phyloP scores from a whole-genome alignment of 208 protist species.

The Acanthamoeba lenticulata region DNA sequence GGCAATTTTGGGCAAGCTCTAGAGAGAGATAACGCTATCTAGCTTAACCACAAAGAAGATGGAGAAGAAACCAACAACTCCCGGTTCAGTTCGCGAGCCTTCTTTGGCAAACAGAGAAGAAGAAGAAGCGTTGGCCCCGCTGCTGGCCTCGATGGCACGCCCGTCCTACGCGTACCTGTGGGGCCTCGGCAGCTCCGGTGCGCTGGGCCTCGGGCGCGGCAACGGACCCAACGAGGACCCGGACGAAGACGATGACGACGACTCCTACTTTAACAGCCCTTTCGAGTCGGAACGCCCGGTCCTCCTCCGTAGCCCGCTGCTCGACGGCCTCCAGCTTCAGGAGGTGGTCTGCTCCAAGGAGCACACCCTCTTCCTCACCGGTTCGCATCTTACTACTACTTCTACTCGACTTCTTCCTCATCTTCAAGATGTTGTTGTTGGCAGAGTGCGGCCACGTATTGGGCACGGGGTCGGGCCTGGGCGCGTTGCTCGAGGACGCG shows the following conservation, averaged over 20 bases:
- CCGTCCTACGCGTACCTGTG: neutral
- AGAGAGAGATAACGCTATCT: no score
- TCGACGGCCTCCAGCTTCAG: neutral
- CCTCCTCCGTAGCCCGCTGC: neutral
- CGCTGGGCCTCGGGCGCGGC: neutral
- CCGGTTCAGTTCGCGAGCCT: no score
- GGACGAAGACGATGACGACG: neutral
- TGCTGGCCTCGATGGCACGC: neutral
- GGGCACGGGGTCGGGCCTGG: neutral
- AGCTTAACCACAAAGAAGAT: no score
- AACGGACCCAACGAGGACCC: no score
- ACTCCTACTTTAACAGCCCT: neutral
- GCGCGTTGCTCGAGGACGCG: no score
- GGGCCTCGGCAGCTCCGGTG: neutral
- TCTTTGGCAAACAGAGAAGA: no score
- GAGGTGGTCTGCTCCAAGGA: neutral
- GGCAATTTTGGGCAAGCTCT: no score
- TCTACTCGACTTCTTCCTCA: no score
- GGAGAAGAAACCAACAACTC: no score
- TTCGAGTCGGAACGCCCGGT: neutral
- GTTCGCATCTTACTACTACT: neutral
- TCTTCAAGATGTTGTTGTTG: neutral
- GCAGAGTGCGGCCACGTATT: neutral
- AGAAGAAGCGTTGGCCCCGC: no score
- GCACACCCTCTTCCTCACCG: constrained; percentile 10